These are phyloP conservation scores for Crithidia bombi DNA, from an alignment of 208 protist species.

Conservation along the genomic window DNA sequence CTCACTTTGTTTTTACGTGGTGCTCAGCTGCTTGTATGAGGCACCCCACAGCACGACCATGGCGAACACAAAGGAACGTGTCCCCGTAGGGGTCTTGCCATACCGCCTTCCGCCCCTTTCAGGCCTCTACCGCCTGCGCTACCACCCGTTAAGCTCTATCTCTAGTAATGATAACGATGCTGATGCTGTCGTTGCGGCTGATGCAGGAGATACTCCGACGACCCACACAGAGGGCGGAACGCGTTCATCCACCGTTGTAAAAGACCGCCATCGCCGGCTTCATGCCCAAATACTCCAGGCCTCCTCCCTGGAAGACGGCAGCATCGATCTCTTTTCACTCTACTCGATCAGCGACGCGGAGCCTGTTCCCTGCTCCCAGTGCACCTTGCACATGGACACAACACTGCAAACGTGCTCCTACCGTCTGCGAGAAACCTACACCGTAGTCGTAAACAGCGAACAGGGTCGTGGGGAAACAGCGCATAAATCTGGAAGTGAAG, in stretches of 20 bases:
- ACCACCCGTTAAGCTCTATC: background rate
- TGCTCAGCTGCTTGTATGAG: no score
- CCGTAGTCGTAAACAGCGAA: no score
- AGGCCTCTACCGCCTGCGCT: conserved; percentile 36
- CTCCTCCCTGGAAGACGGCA: conserved; percentile 19
- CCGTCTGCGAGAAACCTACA: conserved; percentile 47
- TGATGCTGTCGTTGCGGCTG: no score
- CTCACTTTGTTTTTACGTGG: no score
- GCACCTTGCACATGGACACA: conserved; percentile 34
- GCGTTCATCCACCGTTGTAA: background rate
- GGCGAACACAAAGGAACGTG: background rate
- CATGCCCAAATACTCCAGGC: conserved; percentile 16
- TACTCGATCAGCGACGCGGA: conserved; percentile 33
- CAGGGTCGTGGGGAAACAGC: no score
- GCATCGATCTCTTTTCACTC: conserved; percentile 30
- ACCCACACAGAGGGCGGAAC: no score
- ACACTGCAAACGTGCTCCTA: conserved; percentile 57
- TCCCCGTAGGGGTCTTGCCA: conserved; percentile 21
- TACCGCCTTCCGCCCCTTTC: conserved; percentile 32
- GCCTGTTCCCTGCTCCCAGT: conserved; percentile 36
- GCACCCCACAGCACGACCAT: background rate
- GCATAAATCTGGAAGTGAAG: background rate
- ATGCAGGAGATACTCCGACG: no score
- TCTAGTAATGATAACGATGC: background rate
- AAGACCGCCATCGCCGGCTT: conserved; percentile 1